These are phyloP conservation scores for Macrophomina pseudophaseolina DNA, from an alignment of 2,329 filamentous ascomycete genomes.

Conservation along the genomic window DNA sequence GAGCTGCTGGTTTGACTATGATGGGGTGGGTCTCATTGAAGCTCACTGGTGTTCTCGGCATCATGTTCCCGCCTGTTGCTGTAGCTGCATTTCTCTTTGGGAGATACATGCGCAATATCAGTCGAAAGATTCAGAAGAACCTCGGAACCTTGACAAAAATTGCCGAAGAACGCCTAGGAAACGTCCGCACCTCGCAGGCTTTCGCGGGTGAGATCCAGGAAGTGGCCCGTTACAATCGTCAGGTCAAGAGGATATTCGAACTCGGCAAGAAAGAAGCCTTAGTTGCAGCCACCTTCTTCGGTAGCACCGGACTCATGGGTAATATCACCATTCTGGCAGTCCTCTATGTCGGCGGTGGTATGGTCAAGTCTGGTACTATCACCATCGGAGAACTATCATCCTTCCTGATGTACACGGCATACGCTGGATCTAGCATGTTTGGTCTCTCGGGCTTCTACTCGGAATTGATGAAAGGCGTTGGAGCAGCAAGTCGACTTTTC, in stretches of 20 bases:
- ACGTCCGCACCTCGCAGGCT: slow-evolving; percentile 94
- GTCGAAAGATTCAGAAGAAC: slow-evolving; percentile 91
- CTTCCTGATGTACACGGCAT: slow-evolving; percentile 98
- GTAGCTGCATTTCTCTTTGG: slow-evolving; percentile 92
- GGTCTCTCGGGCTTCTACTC: slow-evolving; percentile 96
- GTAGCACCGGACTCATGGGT: slow-evolving; percentile 83
- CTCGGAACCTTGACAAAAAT: slow-evolving; percentile 93
- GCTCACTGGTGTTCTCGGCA: slow-evolving; percentile 81
- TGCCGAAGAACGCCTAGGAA: slow-evolving; percentile 95
- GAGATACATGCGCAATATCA: slow-evolving; percentile 83
- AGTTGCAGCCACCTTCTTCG: slow-evolving; percentile 90
- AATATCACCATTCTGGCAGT: slow-evolving; percentile 96
- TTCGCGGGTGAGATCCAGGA: slow-evolving; percentile 94
- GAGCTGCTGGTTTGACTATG: slow-evolving; percentile 83
- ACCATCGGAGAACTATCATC: slow-evolving; percentile 91
- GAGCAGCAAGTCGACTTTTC: slow-evolving; percentile 93
- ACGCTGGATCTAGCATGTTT: slow-evolving; percentile 83
- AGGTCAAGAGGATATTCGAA: slow-evolving; percentile 89
- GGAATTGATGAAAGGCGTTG: slow-evolving; percentile 98
- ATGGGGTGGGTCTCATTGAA: slow-evolving; percentile 97
- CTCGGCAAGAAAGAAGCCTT: slow-evolving; percentile 86
- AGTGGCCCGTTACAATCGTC: slow-evolving; percentile 86
- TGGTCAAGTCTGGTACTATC: slow-evolving; percentile 86
- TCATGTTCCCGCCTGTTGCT: slow-evolving; percentile 91
- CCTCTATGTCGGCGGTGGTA: slow-evolving; percentile 85